Evolutionary conservation across 129 eudicot genomes (phyloP), one percentile per base, ranked within the genome.

Genomic region (Tagetes patula): DNA sequence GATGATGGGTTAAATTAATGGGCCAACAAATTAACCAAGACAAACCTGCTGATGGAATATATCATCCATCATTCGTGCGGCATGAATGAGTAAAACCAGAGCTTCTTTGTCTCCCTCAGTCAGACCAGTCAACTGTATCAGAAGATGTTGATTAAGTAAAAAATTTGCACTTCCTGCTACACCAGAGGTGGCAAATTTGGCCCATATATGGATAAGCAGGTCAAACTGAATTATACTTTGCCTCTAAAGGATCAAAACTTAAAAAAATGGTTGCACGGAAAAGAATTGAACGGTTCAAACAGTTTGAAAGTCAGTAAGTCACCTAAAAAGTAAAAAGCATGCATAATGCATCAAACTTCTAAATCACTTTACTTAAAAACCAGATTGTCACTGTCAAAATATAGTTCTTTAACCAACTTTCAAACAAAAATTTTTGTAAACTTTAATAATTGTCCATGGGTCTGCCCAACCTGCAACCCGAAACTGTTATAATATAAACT

Each of bases 11-110:
- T 40, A 64, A 14, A 64, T 64, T 33, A 63, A 61, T 36, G 7
- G 31, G 45, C 27, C 43, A 36, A 11, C 67, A 61, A 39, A 36
- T 47, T 12, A 8, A 32, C 48, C 41, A 59, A 80, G 54, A 82
- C 77, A 37, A 48, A 87, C 97, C 94, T 94, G 99, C 68, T 83
- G 82, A 75, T 81, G 77, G 79, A 85, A 90, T 65, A 90, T 82
- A 40, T 94, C 87, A 79, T 94, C 99, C 83, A 94, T 88, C 43
- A 88, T 56, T 59, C 64, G 84, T 36, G 96, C 97, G 77, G 96
- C 96, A 53, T 80, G 83, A 30, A 94, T 78, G 70, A 90, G 73
- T 52, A 83, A 82, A 30, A 76, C 77, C 75, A 94, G 71, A 79
- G 94, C 94, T 79, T 87, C 89, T 75, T 81, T 88, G 85, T 94